These are phyloP conservation scores for Penicillium sclerotiorum DNA, from an alignment of 2,329 filamentous ascomycete genomes.

Conservation along the genomic window DNA sequence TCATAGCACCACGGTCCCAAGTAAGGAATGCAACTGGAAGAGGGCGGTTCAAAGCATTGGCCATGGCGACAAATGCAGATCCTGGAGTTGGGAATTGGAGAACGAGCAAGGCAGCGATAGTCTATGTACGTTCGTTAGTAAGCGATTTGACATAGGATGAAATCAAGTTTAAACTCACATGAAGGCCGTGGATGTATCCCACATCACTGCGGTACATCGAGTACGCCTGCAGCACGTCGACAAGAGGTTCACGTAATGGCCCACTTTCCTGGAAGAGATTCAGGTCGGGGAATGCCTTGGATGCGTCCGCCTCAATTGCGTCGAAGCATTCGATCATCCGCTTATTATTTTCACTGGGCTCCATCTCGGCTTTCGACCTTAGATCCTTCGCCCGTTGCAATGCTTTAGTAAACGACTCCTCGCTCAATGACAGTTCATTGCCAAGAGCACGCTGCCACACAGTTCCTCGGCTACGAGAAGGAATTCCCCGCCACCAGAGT, in stretches of 20 bases:
- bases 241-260: slow-evolving; percentile 57
- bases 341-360: slow-evolving; percentile 46
- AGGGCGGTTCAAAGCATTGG: slow-evolving; percentile 64
- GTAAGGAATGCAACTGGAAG: slow-evolving; percentile 64
- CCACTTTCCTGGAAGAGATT: slow-evolving; percentile 59
- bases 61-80: slow-evolving; percentile 61
- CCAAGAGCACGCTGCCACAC: slow-evolving; percentile 65
- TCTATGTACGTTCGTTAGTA: slow-evolving; percentile 20
- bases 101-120: slow-evolving; percentile 61
- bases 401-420: slow-evolving; percentile 60
- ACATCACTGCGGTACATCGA: slow-evolving; percentile 66
- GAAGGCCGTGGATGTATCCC: slow-evolving; percentile 62
- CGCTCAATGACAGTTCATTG: slow-evolving; percentile 61
- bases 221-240: slow-evolving; percentile 64
- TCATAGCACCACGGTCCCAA: slow-evolving; percentile 58
- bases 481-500: slow-evolving; percentile 67
- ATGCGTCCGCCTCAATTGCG: slow-evolving; percentile 57
- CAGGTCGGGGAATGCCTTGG: slow-evolving; percentile 59
- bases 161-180: slow-evolving; percentile 27
- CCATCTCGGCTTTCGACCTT: slow-evolving; percentile 45
- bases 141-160: background rate
- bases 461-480: slow-evolving; percentile 56
- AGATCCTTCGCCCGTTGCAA: slow-evolving; percentile 57
- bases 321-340: slow-evolving; percentile 55
- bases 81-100: slow-evolving; percentile 57